phyloP scores from a whole-genome alignment of 192 early-diverging fungal genomes.

The Rhizoclosmatium sp. region DNA sequence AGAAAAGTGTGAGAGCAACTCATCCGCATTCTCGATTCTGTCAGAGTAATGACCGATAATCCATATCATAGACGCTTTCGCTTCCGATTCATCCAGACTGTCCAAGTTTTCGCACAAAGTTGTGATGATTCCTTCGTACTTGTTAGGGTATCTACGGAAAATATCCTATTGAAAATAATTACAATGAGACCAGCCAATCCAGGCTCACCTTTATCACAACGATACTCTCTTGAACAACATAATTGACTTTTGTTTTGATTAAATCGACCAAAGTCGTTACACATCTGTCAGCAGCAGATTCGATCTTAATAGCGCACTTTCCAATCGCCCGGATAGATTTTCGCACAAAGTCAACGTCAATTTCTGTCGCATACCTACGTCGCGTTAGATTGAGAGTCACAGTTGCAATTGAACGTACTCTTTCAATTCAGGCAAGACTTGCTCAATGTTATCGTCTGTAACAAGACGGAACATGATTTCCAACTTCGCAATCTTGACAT shows the following conservation, averaged over 20 bases:
- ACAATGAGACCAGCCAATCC: not conserved
- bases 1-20: slow-evolving; percentile 78
- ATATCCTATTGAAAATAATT: slow-evolving; percentile 67
- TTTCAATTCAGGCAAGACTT: slow-evolving; percentile 90
- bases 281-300: slow-evolving; percentile 84
- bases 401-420: slow-evolving; percentile 66
- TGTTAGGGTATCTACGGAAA: slow-evolving; percentile 91
- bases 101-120: slow-evolving; percentile 92
- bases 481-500: slow-evolving; percentile 96
- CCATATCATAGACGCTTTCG: slow-evolving; percentile 92
- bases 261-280: slow-evolving; percentile 89
- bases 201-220: slow-evolving; percentile 82
- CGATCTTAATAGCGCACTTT: slow-evolving; percentile 90
- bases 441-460: slow-evolving; percentile 86
- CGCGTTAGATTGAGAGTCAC: not conserved
- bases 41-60: slow-evolving; percentile 97
- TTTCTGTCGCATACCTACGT: slow-evolving; percentile 88
- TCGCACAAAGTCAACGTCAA: slow-evolving; percentile 96
- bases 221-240: slow-evolving; percentile 92
- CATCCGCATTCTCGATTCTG: slow-evolving; percentile 81
- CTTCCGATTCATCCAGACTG: slow-evolving; percentile 87
- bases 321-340: slow-evolving; percentile 91
- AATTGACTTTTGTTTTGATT: slow-evolving; percentile 84
- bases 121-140: slow-evolving; percentile 85
- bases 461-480: slow-evolving; percentile 92